Evolutionary conservation across 78 protist species (phyloP).

Genomic region (Protostelium mycophagum): DNA sequence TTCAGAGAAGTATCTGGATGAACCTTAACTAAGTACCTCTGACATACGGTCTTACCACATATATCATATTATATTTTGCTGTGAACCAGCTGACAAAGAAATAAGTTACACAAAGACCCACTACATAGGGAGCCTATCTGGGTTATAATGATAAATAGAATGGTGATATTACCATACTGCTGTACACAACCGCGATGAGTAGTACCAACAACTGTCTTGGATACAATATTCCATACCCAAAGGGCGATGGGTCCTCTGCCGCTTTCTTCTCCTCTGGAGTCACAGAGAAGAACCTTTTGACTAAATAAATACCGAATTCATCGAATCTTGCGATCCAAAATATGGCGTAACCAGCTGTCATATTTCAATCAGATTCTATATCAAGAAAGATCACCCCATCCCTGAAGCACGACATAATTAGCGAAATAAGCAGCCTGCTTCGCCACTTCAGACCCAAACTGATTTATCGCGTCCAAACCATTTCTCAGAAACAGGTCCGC

Average conservation of each 20-base stretch:
- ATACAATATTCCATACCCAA: neutral
- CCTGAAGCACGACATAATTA: neutral
- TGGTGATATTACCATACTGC: neutral
- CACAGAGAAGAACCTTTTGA: neutral
- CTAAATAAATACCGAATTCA: neutral
- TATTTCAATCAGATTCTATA: no score
- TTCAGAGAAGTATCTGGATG: neutral
- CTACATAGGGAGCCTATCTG: neutral
- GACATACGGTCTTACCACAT: neutral
- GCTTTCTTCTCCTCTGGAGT: neutral
- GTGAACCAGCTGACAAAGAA: neutral
- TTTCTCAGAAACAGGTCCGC: neutral
- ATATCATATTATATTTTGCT: neutral
- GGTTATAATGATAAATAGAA: no score
- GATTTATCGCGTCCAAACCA: neutral
- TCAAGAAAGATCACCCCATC: neutral
- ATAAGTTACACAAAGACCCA: neutral
- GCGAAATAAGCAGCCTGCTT: neutral
- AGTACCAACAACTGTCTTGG: neutral
- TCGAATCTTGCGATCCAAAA: neutral
- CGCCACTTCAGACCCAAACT: neutral
- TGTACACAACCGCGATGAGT: neutral
- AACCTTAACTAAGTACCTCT: neutral
- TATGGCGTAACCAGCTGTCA: neutral
- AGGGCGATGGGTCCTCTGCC: neutral